These are phyloP conservation scores for Coniella lustricola DNA, from an alignment of 2,329 filamentous ascomycete species.

Conservation along the genomic window DNA sequence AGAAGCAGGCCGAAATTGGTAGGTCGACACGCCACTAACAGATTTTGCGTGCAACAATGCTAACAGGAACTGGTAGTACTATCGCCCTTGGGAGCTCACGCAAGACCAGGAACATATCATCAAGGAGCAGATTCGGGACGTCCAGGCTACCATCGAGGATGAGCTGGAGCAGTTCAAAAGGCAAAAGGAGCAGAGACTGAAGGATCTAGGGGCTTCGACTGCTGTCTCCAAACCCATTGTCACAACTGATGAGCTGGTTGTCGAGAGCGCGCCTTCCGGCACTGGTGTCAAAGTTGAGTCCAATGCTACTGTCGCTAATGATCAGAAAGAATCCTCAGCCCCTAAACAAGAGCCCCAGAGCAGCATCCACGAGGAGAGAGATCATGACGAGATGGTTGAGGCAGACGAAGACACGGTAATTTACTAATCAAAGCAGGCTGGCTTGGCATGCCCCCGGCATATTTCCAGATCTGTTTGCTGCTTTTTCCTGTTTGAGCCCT, in stretches of 20 bases:
- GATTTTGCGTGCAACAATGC: not conserved
- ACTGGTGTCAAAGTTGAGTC: conserved; percentile 26
- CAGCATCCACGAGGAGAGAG: conserved; percentile 29
- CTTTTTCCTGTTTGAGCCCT: conserved; percentile 4
- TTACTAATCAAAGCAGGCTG: conserved; percentile 49
- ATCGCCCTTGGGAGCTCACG: conserved; percentile 73
- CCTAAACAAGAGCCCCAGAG: conserved; percentile 19
- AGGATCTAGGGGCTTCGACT: conserved; percentile 28
- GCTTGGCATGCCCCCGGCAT: not conserved
- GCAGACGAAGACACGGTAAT: conserved; percentile 88
- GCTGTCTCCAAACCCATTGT: conserved; percentile 25
- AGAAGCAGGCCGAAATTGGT: conserved; percentile 66
- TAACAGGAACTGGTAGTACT: conserved; percentile 52
- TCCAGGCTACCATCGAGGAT: conserved; percentile 53
- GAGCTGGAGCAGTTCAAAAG: conserved; percentile 59
- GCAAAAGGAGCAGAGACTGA: conserved; percentile 36
- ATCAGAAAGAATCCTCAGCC: conserved; percentile 9
- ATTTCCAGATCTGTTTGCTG: not conserved
- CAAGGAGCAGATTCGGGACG: conserved; percentile 60
- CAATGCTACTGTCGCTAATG: conserved; percentile 27
- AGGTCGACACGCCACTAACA: conserved; percentile 30
- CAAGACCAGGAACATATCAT: conserved; percentile 63
- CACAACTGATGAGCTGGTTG: conserved; percentile 38
- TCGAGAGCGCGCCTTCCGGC: conserved; percentile 31
- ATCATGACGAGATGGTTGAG: conserved; percentile 65